Evolutionary conservation across 352 stramenopile species (phyloP), one percentile per base, ranked within the genome.

Genomic region (Phytophthora quininea): DNA sequence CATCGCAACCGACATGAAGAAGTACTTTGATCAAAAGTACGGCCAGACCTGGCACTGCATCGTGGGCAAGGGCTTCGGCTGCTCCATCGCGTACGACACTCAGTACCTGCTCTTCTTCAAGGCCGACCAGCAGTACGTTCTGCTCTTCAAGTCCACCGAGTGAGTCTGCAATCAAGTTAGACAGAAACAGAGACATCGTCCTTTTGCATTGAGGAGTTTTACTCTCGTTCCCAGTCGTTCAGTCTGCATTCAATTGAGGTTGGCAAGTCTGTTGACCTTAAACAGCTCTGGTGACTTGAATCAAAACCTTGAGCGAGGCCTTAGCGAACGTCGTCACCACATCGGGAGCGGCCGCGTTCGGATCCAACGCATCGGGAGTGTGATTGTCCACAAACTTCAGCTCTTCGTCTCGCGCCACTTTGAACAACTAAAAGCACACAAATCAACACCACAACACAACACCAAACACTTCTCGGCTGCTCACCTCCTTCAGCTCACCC

Each of bases 1-100:
- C 75, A 98, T 99, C 65, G 96, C 97, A 33, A 98, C 97, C 30
- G 98, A 98, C 70, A 98, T 99, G 77, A 99, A 99, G 76, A 99
- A 99, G 77, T 97, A 99, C 79, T 99, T 99, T 73, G 97, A 99
- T 79, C 98, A 98, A 73, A 98, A 97, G 66, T 93, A 97, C 74
- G 88, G 85, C 38, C 91, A 89, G 27, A 98, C 93, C 37, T 98
- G 94, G 93, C 96, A 98, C 74, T 97, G 96, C 65, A 98, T 98
- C 79, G 88, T 96, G 5, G 89, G 91, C 52, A 92, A 92, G 69
- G 86, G 85, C 55, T 97, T 96, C 57, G 91, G 89, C 10, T 97
- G 91, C 69, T 97, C 91, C 24, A 86, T 97, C 33, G 91, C 91
- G 32, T 96, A 97, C 73, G 86, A 97, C 67, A 96, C 90, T 31